phyloP scores from a whole-genome alignment of 2,329 filamentous ascomycete species.

The Aphanoascus verrucosus region DNA sequence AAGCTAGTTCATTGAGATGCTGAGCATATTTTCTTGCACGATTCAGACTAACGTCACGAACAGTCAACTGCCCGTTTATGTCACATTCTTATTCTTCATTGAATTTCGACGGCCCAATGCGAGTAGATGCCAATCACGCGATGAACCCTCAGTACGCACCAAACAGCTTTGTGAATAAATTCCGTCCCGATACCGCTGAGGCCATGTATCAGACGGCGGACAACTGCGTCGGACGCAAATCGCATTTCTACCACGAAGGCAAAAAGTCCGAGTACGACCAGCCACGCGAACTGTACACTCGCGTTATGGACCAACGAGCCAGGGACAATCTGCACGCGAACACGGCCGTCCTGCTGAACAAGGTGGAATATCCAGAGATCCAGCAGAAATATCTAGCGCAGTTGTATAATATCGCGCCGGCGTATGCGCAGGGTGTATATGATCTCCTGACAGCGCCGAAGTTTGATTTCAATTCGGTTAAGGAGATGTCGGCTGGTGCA shows the following conservation, averaged over 20 bases:
- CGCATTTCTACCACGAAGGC: conserved; percentile 1
- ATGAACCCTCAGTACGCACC: conserved; percentile 27
- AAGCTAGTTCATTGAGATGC: too few relatives aligned
- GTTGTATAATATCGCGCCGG: conserved; percentile 40
- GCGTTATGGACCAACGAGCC: not conserved
- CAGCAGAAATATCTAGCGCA: conserved; percentile 46
- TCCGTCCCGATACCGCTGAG: not conserved
- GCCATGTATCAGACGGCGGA: not conserved
- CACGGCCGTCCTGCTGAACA: conserved; percentile 38
- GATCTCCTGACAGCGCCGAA: conserved; percentile 35
- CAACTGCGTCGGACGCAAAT: not conserved
- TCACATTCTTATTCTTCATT: conserved; percentile 36
- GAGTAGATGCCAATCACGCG: conserved; percentile 38
- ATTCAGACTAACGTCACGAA: too few relatives aligned
- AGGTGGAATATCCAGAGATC: conserved; percentile 37
- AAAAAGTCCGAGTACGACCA: not conserved
- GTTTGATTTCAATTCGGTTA: conserved; percentile 39
- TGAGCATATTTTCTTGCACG: too few relatives aligned
- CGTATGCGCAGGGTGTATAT: conserved; percentile 41
- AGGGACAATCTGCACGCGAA: conserved; percentile 40
- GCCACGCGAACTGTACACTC: not conserved
- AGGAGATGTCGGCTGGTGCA: conserved; percentile 35
- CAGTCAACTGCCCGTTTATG: conserved; percentile 40
- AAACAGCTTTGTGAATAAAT: conserved; percentile 1
- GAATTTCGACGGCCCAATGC: conserved; percentile 42